A percentile compares a stretch with the other conserved stretches of the same genome.
Conservation (phyloP, 75 land plant genomes). For the Sequoiadendron giganteum region DNA sequence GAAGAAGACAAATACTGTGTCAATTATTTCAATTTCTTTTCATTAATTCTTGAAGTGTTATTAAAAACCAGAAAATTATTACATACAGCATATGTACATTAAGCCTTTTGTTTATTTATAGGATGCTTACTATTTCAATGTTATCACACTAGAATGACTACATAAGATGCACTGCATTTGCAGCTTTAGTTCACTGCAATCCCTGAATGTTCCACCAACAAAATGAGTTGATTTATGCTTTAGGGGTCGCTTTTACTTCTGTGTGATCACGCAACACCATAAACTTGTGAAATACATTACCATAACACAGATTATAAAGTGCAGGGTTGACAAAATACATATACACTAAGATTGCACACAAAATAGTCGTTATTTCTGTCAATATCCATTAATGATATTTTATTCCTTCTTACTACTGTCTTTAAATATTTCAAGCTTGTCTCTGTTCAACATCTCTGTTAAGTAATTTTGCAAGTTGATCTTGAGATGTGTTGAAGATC, state of each 20-base stretch:
- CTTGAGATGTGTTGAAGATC: not conserved
- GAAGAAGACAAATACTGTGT: not conserved
- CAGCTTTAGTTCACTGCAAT: not conserved
- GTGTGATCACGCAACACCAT: not conserved
- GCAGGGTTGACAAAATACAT: too few species aligned
- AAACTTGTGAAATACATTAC: not conserved
- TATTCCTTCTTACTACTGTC: too few species aligned
- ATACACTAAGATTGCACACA: too few species aligned
- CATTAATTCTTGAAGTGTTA: not conserved
- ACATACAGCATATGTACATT: not conserved
- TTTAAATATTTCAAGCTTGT: too few species aligned
- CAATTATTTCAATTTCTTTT: not conserved
- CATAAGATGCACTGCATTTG: not conserved
- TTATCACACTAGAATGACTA: not conserved
- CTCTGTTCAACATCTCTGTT: too few species aligned
- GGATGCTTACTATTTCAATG: not conserved
- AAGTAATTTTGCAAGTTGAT: not conserved
- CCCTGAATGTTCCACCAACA: not conserved
- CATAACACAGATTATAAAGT: not conserved
- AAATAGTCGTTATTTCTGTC: too few species aligned
- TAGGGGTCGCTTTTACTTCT: not conserved
- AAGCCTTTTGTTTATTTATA: not conserved
- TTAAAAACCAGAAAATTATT: not conserved
- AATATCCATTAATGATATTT: too few species aligned
- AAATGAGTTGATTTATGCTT: not conserved